Evolutionary conservation across 768 basidiomycete species (phyloP).

Genomic region (Lactifluus rugatus): DNA sequence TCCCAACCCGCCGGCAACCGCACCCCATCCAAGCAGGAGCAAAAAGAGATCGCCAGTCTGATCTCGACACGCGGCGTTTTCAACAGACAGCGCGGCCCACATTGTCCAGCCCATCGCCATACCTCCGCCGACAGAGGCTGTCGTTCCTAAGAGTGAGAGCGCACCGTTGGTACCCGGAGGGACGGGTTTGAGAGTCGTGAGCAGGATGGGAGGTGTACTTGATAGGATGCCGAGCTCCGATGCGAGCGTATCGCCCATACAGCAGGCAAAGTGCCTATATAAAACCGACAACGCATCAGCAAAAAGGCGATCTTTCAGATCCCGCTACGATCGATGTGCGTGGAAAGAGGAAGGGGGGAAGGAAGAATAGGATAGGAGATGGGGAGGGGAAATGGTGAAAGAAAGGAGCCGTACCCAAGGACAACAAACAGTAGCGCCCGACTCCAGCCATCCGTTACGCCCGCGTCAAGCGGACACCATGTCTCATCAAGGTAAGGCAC

Average conservation of each 20-base stretch:
- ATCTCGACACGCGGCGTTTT: conserved; percentile 47
- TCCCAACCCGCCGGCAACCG: conserved; percentile 61
- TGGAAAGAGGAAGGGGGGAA: neutral
- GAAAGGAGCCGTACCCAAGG: conserved; percentile 43
- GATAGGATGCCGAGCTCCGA: conserved; percentile 90
- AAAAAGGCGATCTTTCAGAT: neutral
- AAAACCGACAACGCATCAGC: neutral
- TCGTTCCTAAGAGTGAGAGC: conserved; percentile 64
- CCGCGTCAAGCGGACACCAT: conserved; percentile 56
- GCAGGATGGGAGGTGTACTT: conserved; percentile 51
- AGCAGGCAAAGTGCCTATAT: conserved; percentile 75
- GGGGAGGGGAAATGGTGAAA: conserved; percentile 2
- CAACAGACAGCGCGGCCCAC: conserved; percentile 44
- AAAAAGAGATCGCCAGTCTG: conserved; percentile 31
- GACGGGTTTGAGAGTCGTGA: conserved; percentile 66
- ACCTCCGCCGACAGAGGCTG: conserved; percentile 67
- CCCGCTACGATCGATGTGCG: neutral
- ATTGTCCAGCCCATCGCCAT: conserved; percentile 56
- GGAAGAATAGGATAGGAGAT: no score
- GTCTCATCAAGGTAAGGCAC: conserved; percentile 30
- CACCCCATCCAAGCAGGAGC: conserved; percentile 49
- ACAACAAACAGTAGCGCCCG: conserved; percentile 52
- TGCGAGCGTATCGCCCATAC: conserved; percentile 85
- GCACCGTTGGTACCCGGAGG: conserved; percentile 91
- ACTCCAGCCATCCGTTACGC: conserved; percentile 42